Evolutionary conservation across 1,284 basidiomycete species (phyloP).

Genomic region (Coriolopsis trogii): DNA sequence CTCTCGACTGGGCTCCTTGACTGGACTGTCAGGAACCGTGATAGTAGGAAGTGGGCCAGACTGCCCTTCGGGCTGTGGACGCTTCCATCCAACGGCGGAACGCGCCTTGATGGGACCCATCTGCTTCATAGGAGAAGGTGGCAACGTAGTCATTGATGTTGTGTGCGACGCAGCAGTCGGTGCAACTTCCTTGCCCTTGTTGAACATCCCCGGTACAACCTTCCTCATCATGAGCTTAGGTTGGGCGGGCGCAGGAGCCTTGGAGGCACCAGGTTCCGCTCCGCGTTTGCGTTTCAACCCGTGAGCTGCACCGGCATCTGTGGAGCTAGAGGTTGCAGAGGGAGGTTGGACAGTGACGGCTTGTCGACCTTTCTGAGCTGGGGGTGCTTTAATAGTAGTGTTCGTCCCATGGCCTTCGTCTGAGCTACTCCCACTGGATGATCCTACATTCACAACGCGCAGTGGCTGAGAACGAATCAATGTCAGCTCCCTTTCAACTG

Average conservation of each 20-base stretch:
- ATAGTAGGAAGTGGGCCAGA: background rate
- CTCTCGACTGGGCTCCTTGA: no score
- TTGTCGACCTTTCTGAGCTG: constrained; percentile 9
- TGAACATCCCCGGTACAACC: constrained; percentile 29
- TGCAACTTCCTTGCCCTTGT: constrained; percentile 17
- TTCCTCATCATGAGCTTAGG: constrained; percentile 30
- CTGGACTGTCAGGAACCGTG: no score
- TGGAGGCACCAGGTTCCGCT: constrained; percentile 24
- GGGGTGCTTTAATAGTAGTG: constrained; percentile 10
- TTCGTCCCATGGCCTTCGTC: constrained; percentile 26
- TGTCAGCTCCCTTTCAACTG: no score
- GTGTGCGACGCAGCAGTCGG: background rate
- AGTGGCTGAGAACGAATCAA: constrained; percentile 11
- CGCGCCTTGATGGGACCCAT: constrained; percentile 26
- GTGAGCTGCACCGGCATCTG: background rate
- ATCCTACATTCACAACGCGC: constrained; percentile 21
- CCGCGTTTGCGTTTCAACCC: constrained; percentile 47
- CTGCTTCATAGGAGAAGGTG: constrained; percentile 15
- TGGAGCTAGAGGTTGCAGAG: background rate
- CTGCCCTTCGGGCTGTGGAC: constrained; percentile 16
- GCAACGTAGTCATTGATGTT: background rate
- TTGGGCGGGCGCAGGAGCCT: constrained; percentile 29
- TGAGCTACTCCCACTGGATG: constrained; percentile 30
- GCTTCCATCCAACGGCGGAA: constrained; percentile 27
- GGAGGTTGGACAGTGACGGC: constrained; percentile 8